Evolutionary conservation across 768 basidiomycete species (phyloP).

Genomic region (Amanita inopinata): DNA sequence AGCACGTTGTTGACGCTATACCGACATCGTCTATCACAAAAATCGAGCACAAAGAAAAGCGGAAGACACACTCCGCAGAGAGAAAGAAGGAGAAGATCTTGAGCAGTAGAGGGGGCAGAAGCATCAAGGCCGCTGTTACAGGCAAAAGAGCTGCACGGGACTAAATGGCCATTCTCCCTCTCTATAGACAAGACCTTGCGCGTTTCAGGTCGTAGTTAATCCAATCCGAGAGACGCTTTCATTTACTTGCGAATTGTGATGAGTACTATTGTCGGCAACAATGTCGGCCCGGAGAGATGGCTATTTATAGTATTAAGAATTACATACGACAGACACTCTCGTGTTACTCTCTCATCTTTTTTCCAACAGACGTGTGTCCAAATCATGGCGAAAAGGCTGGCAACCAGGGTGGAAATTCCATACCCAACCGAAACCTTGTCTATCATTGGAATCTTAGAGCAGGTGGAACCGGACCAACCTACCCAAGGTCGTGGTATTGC

Average conservation of each 20-base stretch:
- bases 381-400: too few species aligned
- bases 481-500: slow-evolving; percentile 55
- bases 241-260: too few species aligned
- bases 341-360: too few species aligned
- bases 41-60: slow-evolving; percentile 47
- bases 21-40: slow-evolving; percentile 20
- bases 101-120: slow-evolving; percentile 31
- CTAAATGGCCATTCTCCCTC: slow-evolving; percentile 2
- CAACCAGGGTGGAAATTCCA: too few species aligned
- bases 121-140: slow-evolving; percentile 43
- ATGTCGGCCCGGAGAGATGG: too few species aligned
- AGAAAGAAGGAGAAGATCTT: slow-evolving; percentile 47
- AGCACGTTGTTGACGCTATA: not conserved
- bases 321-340: too few species aligned
- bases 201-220: not conserved
- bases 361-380: too few species aligned
- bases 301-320: too few species aligned
- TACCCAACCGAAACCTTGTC: not conserved
- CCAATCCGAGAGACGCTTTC: too few species aligned
- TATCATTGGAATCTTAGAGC: slow-evolving; percentile 56
- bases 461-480: slow-evolving; percentile 36
- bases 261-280: too few species aligned
- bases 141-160: slow-evolving; percentile 40
- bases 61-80: slow-evolving; percentile 30
- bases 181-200: not conserved